Evolutionary conservation across 1,139 yeast genomes (phyloP).

Genomic region (Citeromyces siamensis): DNA sequence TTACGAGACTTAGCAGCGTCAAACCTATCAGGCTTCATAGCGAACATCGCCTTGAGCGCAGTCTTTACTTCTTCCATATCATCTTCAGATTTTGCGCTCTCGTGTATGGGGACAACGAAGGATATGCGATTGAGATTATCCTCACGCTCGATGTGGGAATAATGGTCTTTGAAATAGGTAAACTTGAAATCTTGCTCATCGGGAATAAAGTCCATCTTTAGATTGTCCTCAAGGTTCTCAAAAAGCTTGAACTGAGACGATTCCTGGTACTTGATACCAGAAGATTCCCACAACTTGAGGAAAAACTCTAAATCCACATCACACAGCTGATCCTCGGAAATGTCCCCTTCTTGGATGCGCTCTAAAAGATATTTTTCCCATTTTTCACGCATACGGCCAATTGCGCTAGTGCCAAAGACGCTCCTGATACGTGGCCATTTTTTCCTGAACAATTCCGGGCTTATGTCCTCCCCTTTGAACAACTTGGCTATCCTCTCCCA

Average conservation of each 20-base stretch:
- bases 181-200: conserved; percentile 18
- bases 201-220: conserved; percentile 12
- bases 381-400: conserved; percentile 36
- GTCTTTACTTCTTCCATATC: conserved; percentile 24
- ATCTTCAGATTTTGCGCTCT: conserved; percentile 6
- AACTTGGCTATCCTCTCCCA: conserved; percentile 42
- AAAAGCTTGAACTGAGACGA: conserved; percentile 8
- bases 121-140: conserved; percentile 24
- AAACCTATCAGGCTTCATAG: conserved; percentile 38
- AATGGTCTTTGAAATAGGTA: conserved; percentile 24
- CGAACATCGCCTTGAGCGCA: conserved; percentile 44
- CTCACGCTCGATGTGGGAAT: conserved; percentile 47
- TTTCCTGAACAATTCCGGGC: conserved; percentile 27
- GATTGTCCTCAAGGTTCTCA: conserved; percentile 21
- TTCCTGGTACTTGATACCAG: conserved; percentile 20
- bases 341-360: conserved; percentile 36
- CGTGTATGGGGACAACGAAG: conserved; percentile 22
- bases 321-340: conserved; percentile 31
- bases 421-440: conserved; percentile 55
- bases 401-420: conserved; percentile 41
- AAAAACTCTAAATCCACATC: conserved; percentile 35
- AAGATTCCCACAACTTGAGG: conserved; percentile 44
- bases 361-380: conserved; percentile 47
- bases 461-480: conserved; percentile 25
- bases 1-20: conserved; percentile 28